A percentile compares a stretch with the other conserved stretches of the same genome.
These are phyloP conservation scores for Nicotiana tomentosiformis DNA, from an alignment of 257 asterid genomes.

Conservation along the genomic window DNA sequence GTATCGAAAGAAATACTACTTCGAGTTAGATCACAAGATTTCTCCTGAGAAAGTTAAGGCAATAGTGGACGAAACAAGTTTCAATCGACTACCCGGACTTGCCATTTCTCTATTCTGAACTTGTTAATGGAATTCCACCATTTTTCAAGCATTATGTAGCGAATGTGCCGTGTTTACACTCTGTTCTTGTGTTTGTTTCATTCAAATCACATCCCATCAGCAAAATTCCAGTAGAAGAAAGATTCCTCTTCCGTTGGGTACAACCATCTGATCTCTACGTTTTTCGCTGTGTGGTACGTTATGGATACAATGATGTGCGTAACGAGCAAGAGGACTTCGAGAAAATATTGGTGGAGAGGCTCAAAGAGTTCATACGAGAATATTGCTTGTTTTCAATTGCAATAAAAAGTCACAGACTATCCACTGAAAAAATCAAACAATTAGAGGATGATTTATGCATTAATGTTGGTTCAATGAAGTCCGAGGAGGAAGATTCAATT, in stretches of 20 bases:
- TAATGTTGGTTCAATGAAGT: background rate
- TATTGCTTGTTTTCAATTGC: constrained; percentile 3
- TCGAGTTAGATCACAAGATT: constrained; percentile 44
- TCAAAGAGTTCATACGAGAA: constrained; percentile 30
- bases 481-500: background rate
- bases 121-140: constrained; percentile 60
- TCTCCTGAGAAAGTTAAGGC: constrained; percentile 30
- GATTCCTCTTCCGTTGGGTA: constrained; percentile 47
- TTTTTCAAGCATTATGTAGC: constrained; percentile 49
- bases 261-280: constrained; percentile 33
- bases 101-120: constrained; percentile 56
- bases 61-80: constrained; percentile 7
- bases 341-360: constrained; percentile 26
- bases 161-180: constrained; percentile 32
- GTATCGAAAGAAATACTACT: constrained; percentile 36
- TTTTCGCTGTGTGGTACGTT: constrained; percentile 51
- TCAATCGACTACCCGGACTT: constrained; percentile 37
- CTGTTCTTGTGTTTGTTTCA: constrained; percentile 44
- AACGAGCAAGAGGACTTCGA: constrained; percentile 41
- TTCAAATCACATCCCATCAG: constrained; percentile 46
- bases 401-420: background rate
- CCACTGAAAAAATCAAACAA: background rate
- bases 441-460: background rate
- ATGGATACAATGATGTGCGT: constrained; percentile 42
- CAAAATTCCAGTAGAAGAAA: constrained; percentile 40